Conservation (phyloP, 2,329 filamentous ascomycete species). For the Xylaria sp. region DNA sequence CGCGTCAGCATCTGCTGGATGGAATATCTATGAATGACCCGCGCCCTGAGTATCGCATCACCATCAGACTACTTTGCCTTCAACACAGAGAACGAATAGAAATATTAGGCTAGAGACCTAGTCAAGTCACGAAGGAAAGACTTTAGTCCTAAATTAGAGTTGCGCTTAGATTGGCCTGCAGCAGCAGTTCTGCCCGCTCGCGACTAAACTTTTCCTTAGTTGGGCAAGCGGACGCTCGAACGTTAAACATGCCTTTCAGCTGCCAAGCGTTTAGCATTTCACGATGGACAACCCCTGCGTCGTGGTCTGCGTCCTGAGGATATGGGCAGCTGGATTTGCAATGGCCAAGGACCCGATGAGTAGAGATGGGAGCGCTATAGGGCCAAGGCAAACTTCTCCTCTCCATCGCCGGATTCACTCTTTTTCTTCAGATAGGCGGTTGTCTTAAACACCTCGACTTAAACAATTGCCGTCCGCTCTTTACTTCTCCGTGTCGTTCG, state of each 20-base stretch:
- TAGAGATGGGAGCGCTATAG: conserved; percentile 5
- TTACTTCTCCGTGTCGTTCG: conserved; percentile 29
- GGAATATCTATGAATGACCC: neutral
- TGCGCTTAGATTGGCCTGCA: neutral
- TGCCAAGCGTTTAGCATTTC: conserved; percentile 30
- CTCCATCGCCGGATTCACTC: conserved; percentile 15
- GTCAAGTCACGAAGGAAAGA: neutral
- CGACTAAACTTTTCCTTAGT: conserved; percentile 24
- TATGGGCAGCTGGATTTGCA: conserved; percentile 28
- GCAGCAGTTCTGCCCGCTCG: conserved; percentile 9
- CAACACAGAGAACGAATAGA: neutral
- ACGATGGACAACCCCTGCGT: conserved; percentile 28
- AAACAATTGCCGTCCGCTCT: conserved; percentile 10
- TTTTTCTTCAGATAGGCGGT: conserved; percentile 11
- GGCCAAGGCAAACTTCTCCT: conserved; percentile 19
- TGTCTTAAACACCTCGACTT: neutral
- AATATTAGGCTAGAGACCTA: neutral
- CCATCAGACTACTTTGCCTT: neutral
- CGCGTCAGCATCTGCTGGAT: neutral
- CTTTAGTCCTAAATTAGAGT: conserved; percentile 1
- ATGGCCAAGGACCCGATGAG: conserved; percentile 4
- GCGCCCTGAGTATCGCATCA: neutral
- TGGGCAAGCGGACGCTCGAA: conserved; percentile 22
- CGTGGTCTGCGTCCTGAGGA: conserved; percentile 15
- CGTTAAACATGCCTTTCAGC: conserved; percentile 32